Base-by-base conservation (phyloP, 148 eudicot species). In the Vaccinium myrtillus region DNA sequence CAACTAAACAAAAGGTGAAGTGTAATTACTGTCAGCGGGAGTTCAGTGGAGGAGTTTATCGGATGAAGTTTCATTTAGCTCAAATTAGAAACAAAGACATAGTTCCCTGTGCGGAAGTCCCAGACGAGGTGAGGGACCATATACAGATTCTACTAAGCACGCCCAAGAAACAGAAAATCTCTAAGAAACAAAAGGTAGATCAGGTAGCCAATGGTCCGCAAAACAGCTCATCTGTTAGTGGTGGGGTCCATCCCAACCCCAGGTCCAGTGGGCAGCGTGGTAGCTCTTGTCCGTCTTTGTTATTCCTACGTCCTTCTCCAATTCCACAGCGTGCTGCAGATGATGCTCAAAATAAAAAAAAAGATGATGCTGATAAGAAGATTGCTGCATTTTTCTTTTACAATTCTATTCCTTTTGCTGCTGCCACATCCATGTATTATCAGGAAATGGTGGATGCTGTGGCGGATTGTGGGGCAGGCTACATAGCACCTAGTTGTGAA, bases 61-160 rank as follows among this genome's bases (percentile, higher is more conserved):
- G 89, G 25, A 89, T 89, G 87, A 89, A 89, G 51, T 89, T 89
- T 81, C 91, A 87, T 85, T 86, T 89, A 55, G 91, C 91, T 80
- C 91, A 89, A 84, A 89, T 89, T 55, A 85, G 83, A 75, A 89
- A 89, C 84, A 89, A 89, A 78, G 91, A 87, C 83, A 83, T 89
- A 63, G 81, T 89, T 83, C 91, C 91, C 12, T 89, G 91, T 81
- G 18, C 83, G 11, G 85, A 89, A 81, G 91, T 89, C 30, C 91
- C 91, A 19, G 85, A 85, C 21, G 78, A 85, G 12, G 91, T 89
- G 73, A 49, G 88, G 50, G 91, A 89, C 86, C 86, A 87, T 30
- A 87, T 89, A 76, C 89, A 81, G 53, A 67, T 73, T 81, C 77
- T 89, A 83, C 54, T 89, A 5, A 87, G 74, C 86, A 81, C 77